Conservation (phyloP, 345 rosid species). For the Eucalyptus tenuipes region DNA sequence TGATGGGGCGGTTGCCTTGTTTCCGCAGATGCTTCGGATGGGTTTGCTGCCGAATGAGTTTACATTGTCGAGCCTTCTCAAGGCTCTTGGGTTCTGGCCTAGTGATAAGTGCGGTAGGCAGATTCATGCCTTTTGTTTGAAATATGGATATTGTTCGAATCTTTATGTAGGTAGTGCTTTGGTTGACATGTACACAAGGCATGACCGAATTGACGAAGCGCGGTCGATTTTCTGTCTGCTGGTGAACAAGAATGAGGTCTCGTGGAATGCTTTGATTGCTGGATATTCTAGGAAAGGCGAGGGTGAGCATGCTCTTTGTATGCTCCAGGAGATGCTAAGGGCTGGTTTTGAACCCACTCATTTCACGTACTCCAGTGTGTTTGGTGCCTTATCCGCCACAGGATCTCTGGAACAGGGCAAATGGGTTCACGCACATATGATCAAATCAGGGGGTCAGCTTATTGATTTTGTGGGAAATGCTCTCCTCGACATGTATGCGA, state of each 20-base stretch:
- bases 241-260: conserved; percentile 43
- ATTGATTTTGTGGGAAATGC: conserved; percentile 47
- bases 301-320: conserved; percentile 29
- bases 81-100: conserved; percentile 32
- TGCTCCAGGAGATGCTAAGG: conserved; percentile 37
- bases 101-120: conserved; percentile 23
- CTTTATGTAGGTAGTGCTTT: conserved; percentile 56
- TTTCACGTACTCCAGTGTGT: conserved; percentile 38
- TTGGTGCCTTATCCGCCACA: conserved; percentile 33
- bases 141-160: conserved; percentile 31
- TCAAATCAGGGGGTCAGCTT: conserved; percentile 42
- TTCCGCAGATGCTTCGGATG: conserved; percentile 23
- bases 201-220: conserved; percentile 38
- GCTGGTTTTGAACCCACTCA: conserved; percentile 32
- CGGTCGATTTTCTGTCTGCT: conserved; percentile 21
- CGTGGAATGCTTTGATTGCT: conserved; percentile 65
- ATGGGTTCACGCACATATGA: conserved; percentile 55
- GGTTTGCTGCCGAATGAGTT: conserved; percentile 38
- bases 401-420: conserved; percentile 66
- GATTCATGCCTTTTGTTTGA: conserved; percentile 37
- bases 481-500: conserved; percentile 55
- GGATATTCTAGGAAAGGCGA: conserved; percentile 45
- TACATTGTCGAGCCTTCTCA: conserved; percentile 46
- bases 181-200: conserved; percentile 46
- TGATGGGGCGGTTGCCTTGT: conserved; percentile 29